Percentiles rank a stretch among this genome's conserved stretches.
Evolutionary conservation across 805 yeast genomes (phyloP).

Genomic region (Wickerhamiella spandovensis): DNA sequence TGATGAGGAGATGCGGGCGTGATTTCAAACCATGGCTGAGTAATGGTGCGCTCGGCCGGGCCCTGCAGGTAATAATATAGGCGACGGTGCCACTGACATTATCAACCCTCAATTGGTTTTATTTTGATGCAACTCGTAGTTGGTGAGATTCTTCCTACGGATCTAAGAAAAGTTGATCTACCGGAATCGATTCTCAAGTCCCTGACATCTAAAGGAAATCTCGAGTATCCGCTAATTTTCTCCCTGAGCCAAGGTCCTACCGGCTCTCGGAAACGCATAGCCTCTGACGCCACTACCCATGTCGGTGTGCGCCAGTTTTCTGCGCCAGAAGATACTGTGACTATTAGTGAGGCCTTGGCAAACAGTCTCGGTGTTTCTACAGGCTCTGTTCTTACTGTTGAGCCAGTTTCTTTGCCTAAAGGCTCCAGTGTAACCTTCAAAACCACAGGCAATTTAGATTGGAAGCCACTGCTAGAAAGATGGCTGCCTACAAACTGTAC

Average conservation of each 20-base stretch:
- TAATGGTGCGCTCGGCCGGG: neutral
- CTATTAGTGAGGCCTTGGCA: conserved; percentile 28
- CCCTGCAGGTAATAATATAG: neutral
- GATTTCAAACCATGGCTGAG: neutral
- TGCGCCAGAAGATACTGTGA: conserved; percentile 27
- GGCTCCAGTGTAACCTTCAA: conserved; percentile 34
- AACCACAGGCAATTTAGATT: conserved; percentile 31
- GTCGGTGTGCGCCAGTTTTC: conserved; percentile 40
- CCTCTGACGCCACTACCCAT: conserved; percentile 17
- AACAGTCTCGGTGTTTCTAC: conserved; percentile 19
- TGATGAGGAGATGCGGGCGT: neutral
- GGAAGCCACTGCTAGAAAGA: conserved; percentile 42
- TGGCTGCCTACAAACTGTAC: conserved; percentile 38
- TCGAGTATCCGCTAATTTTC: conserved; percentile 32
- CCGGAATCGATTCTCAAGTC: conserved; percentile 8
- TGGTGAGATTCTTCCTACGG: neutral
- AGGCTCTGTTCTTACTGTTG: conserved; percentile 16
- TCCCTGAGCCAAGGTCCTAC: conserved; percentile 7
- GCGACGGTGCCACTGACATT: neutral
- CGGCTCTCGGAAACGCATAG: neutral
- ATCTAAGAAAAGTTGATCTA: conserved; percentile 8
- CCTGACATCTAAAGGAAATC: conserved; percentile 1
- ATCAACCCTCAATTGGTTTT: neutral
- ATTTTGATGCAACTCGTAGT: conserved; percentile 2
- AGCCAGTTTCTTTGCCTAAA: conserved; percentile 29